A percentile compares a stretch with the other conserved stretches of the same genome.
Conservation (phyloP, 768 basidiomycete genomes). For the Mycena pura region DNA sequence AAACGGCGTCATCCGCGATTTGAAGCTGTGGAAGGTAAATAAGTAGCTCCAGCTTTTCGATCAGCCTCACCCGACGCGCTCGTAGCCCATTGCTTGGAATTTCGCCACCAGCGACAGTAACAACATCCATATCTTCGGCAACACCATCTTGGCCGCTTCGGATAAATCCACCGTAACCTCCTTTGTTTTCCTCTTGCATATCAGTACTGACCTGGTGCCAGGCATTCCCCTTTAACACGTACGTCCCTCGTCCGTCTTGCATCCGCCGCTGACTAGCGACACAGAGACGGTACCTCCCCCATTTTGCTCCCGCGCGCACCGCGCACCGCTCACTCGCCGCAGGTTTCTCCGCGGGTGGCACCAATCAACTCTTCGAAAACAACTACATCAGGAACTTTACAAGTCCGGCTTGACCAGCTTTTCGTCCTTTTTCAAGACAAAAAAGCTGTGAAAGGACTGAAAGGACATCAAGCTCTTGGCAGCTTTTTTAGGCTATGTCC, state of each 20-base stretch:
- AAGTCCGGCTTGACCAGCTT: no score
- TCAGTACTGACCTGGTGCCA: constrained; percentile 26
- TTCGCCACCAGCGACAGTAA: constrained; percentile 57
- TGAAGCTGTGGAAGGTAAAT: constrained; percentile 61
- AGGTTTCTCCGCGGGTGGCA: constrained; percentile 64
- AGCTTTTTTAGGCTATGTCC: no score
- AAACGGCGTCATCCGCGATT: constrained; percentile 60
- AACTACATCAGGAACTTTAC: no score
- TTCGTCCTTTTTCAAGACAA: no score
- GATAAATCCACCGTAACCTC: constrained; percentile 44
- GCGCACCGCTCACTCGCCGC: neutral
- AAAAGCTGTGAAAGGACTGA: no score
- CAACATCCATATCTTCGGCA: constrained; percentile 60
- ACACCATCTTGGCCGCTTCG: constrained; percentile 60
- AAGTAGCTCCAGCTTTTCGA: neutral
- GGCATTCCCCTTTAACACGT: constrained; percentile 71
- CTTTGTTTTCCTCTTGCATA: neutral
- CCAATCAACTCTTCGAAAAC: constrained; percentile 63
- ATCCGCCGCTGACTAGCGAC: neutral
- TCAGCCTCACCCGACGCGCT: neutral
- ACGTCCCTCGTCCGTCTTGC: constrained; percentile 26
- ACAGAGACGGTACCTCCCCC: constrained; percentile 45
- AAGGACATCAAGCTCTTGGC: no score
- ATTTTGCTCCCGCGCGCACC: neutral
- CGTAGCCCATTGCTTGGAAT: constrained; percentile 64